Conservation (phyloP, 1,139 yeast genomes). For the Diutina siamensis region DNA sequence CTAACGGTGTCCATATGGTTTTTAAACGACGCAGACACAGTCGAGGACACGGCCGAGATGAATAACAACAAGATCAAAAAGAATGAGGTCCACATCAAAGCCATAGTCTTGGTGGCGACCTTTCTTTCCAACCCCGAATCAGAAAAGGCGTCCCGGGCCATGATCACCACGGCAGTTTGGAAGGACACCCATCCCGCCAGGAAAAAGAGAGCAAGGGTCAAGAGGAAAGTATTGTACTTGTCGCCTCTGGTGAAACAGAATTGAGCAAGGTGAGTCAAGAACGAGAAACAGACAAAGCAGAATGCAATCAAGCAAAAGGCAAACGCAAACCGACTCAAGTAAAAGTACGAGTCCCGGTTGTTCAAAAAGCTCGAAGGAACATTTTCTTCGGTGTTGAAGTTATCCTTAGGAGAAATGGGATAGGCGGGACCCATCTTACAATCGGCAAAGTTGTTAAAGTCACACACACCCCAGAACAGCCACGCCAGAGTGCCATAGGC, state of each 20-base stretch:
- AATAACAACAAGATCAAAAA: constrained; percentile 41
- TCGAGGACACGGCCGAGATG: constrained; percentile 44
- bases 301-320: constrained; percentile 53
- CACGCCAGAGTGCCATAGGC: constrained; percentile 53
- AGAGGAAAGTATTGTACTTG: constrained; percentile 42
- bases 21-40: constrained; percentile 33
- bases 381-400: constrained; percentile 39
- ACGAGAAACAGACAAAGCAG: constrained; percentile 43
- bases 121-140: constrained; percentile 29
- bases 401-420: constrained; percentile 64
- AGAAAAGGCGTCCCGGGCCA: constrained; percentile 56
- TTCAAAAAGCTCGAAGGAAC: constrained; percentile 45
- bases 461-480: constrained; percentile 80
- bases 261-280: constrained; percentile 30
- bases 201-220: constrained; percentile 41
- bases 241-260: constrained; percentile 41
- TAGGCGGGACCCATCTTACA: constrained; percentile 39
- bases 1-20: constrained; percentile 30
- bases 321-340: constrained; percentile 60
- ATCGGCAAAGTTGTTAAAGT: constrained; percentile 28
- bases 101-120: constrained; percentile 48
- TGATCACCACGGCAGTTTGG: constrained; percentile 55
- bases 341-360: constrained; percentile 51
- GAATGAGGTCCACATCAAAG: constrained; percentile 57
- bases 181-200: constrained; percentile 49